Base-by-base conservation (phyloP, 208 protist species). In the Crithidia sp. region DNA sequence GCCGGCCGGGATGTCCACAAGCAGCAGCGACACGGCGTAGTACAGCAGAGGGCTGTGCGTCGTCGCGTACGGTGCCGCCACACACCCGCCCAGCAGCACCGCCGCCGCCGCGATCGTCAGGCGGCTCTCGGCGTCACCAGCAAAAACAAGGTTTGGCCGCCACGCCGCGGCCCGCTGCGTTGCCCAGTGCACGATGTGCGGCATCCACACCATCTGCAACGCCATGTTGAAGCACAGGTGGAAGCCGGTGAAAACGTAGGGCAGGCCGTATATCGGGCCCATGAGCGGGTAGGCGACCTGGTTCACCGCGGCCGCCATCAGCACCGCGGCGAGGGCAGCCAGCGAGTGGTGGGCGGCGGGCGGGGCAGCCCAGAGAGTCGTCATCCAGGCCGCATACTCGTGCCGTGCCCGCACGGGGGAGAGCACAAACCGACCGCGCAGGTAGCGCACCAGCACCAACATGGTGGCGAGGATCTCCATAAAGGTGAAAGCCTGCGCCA, bases 251-350 rank as follows among this genome's bases (percentile, higher is more conserved):
- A 76, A 64, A n/a, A 50, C 58, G 68, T 83, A 90, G 36, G 59
- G 47, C 13, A 88, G 53, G 14, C 76, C n/a, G 71, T 83, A 85
- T 0, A 61, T 50, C 7, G 67, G 79, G 44, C 72, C 82, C 63
- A 80, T 73, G 53, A 85, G 66, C 40, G 86, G 77, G 50, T 90
- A 90, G 67, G 85, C 67, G 3, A 76, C 81, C 55, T 90, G 82
- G 41, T 64, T 77, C 16, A 84, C 59, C n/a, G 80, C 75, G 2
- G 71, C 80, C 53, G 70, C 79, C 69, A 77, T 36, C 16, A 68
- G 52, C 52, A 73, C 64, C 9, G 77, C 69, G 0, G 65, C 67
- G 17, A 82, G 57, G 8, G 28, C 39, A 0, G 36, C 44, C 44
- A 82, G 19, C 2, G 76, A 14, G 10, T 63, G 40, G 37, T 66